These are phyloP conservation scores for Akanthomyces muscarius DNA, from an alignment of 2,329 filamentous ascomycete genomes.

Conservation along the genomic window DNA sequence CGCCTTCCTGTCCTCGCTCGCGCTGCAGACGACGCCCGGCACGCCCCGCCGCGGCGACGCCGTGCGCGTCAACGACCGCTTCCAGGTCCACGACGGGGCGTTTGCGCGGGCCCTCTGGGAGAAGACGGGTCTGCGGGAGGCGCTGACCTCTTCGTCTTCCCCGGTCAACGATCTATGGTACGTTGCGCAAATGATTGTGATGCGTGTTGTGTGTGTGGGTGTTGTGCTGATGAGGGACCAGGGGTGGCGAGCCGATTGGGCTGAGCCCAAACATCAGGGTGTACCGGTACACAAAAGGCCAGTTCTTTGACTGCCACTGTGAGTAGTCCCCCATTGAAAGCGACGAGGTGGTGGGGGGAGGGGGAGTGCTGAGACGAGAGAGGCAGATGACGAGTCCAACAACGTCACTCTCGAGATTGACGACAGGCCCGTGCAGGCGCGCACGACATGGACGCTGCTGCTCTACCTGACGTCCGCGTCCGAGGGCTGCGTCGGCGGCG, in stretches of 20 bases:
- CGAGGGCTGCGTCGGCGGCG: constrained; percentile 76
- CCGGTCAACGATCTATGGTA: constrained; percentile 41
- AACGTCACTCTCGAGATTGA: constrained; percentile 52
- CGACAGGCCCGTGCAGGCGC: constrained; percentile 27
- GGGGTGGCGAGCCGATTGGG: constrained; percentile 80
- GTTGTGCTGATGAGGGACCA: constrained; percentile 34
- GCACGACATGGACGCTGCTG: constrained; percentile 86
- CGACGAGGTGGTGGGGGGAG: no score
- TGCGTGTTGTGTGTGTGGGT: not conserved
- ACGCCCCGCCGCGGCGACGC: constrained; percentile 78
- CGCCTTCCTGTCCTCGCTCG: constrained; percentile 64
- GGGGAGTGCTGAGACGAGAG: no score
- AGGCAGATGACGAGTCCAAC: constrained; percentile 83
- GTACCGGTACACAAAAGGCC: constrained; percentile 79
- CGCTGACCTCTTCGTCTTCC: constrained; percentile 28
- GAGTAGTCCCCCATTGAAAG: constrained; percentile 31
- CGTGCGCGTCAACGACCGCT: constrained; percentile 83
- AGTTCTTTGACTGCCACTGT: constrained; percentile 94
- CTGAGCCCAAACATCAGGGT: constrained; percentile 85
- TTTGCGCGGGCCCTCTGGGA: constrained; percentile 78
- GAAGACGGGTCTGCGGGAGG: constrained; percentile 67
- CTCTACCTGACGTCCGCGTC: constrained; percentile 76
- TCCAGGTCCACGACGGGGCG: constrained; percentile 68
- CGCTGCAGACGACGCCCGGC: constrained; percentile 72
- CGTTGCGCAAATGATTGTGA: no score